Conservation (phyloP, 73 alveolate species). For the Tetrahymena malaccensis region DNA sequence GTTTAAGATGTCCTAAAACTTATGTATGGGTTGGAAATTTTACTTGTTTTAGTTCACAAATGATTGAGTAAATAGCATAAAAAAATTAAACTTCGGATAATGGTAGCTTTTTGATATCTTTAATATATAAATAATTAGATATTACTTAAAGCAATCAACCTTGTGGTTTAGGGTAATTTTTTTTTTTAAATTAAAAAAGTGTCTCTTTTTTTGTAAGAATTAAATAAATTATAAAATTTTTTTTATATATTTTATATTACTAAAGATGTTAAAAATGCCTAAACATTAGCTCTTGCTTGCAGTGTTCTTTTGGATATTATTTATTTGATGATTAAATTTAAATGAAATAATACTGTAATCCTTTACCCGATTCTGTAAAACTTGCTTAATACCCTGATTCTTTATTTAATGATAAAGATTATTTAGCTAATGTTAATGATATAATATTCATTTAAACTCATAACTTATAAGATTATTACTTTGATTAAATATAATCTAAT, state of each 20-base stretch:
- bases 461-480: neutral
- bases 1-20: neutral
- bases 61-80: neutral
- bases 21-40: neutral
- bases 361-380: neutral
- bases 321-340: neutral
- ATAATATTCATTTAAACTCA: neutral
- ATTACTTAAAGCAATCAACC: neutral
- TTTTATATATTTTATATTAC: neutral
- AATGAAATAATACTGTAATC: neutral
- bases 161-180: neutral
- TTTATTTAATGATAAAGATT: neutral
- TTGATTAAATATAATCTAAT: neutral
- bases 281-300: neutral
- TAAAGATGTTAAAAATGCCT: neutral
- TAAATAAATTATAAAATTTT: too few relatives aligned
- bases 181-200: too few relatives aligned
- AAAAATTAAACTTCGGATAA: neutral
- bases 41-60: neutral
- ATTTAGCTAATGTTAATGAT: neutral
- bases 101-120: neutral
- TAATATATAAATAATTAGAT: neutral
- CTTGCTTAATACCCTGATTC: neutral
- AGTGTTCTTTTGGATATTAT: neutral
- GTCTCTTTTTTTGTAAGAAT: too few relatives aligned